Conservation (phyloP, 2,329 filamentous ascomycete genomes). For the Fusarium pseudoanthophilum region DNA sequence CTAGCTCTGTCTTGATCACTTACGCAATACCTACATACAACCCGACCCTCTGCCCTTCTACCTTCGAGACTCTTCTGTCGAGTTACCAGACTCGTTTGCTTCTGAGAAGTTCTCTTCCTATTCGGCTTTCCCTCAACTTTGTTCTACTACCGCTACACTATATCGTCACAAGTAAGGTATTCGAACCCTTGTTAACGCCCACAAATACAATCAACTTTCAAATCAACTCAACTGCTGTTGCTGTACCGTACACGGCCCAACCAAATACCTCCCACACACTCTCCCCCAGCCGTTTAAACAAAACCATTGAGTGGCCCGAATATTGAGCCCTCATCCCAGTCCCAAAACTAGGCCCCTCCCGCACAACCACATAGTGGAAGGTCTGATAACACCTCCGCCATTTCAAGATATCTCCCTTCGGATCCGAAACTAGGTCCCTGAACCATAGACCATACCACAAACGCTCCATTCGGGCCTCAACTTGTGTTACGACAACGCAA, state of each 20-base stretch:
- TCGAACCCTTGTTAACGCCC: constrained; percentile 9
- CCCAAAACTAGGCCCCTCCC: constrained; percentile 6
- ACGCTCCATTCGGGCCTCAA: neutral
- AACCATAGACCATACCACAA: neutral
- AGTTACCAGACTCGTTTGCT: constrained; percentile 20
- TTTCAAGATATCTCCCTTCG: constrained; percentile 4
- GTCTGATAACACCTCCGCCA: constrained; percentile 14
- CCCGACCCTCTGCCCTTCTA: neutral
- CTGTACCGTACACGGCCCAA: constrained; percentile 11
- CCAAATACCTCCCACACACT: neutral
- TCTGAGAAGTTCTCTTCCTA: neutral
- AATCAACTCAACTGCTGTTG: neutral
- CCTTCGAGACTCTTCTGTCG: neutral
- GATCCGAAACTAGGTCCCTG: neutral
- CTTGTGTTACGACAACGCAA: neutral
- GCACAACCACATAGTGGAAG: constrained; percentile 7
- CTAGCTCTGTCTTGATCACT: constrained; percentile 5
- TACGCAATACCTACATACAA: constrained; percentile 20
- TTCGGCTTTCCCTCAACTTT: neutral
- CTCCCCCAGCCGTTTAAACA: neutral
- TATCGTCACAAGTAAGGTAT: constrained; percentile 3
- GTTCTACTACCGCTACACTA: neutral
- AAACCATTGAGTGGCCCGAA: constrained; percentile 1
- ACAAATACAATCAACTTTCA: constrained; percentile 1
- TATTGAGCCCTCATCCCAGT: constrained; percentile 9